phyloP scores from a whole-genome alignment of 2,329 filamentous ascomycete genomes.

The Calonectria naviculata region DNA sequence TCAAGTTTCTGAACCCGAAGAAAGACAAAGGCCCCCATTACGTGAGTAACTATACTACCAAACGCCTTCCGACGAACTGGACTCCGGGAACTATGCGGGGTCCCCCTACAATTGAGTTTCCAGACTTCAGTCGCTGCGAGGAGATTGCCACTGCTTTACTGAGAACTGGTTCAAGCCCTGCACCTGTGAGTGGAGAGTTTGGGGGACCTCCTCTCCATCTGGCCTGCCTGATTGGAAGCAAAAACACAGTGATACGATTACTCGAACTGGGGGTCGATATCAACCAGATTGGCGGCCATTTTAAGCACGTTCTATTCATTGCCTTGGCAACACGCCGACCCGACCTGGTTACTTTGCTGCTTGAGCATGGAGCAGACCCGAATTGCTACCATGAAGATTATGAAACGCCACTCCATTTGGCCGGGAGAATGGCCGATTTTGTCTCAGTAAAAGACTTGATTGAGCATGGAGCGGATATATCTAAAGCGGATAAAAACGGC shows the following conservation, averaged over 20 bases:
- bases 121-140: neutral
- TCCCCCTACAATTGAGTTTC: neutral
- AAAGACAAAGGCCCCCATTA: neutral
- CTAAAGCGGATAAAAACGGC: no score
- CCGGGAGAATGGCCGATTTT: neutral
- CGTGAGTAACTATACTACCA: neutral
- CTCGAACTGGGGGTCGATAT: neutral
- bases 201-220: conserved; percentile 12
- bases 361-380: neutral
- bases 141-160: neutral
- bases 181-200: neutral
- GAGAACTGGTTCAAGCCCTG: neutral
- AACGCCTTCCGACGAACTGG: neutral
- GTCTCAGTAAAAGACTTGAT: neutral
- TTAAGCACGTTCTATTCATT: neutral
- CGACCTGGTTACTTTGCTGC: neutral
- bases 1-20: neutral
- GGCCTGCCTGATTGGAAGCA: conserved; percentile 40
- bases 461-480: neutral
- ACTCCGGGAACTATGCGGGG: neutral
- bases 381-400: neutral
- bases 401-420: neutral
- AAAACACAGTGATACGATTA: conserved; percentile 33
- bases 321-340: neutral
- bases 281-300: neutral